Conservation (phyloP, 2,329 filamentous ascomycete species). For the Aspergillus eucalypticola region DNA sequence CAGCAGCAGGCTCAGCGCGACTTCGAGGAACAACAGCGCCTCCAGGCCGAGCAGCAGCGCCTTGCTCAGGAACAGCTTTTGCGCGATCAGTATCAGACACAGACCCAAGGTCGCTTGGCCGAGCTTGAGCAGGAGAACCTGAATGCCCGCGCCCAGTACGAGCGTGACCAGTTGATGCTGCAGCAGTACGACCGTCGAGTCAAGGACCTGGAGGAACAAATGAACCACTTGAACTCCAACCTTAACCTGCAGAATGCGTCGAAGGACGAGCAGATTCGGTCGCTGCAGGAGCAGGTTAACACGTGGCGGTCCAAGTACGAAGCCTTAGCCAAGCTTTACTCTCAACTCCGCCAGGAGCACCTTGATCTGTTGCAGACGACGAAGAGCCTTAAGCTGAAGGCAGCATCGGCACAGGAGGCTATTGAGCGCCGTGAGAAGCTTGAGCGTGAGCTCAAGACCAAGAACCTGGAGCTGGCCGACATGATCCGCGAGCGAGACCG, state of each 20-base stretch:
- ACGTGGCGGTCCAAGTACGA: constrained; percentile 98
- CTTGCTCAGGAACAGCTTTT: constrained; percentile 87
- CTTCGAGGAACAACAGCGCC: constrained; percentile 94
- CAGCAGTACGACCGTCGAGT: constrained; percentile 95
- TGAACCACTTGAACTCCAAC: constrained; percentile 77
- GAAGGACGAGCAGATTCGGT: constrained; percentile 90
- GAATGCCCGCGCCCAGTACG: constrained; percentile 90
- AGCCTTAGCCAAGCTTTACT: constrained; percentile 93
- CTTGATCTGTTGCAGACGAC: constrained; percentile 93
- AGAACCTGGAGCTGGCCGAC: constrained; percentile 96
- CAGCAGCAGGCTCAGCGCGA: constrained; percentile 84
- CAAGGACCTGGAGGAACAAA: constrained; percentile 86
- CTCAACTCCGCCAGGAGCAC: constrained; percentile 91
- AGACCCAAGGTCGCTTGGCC: constrained; percentile 92
- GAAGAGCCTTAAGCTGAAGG: constrained; percentile 93
- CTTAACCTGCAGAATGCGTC: constrained; percentile 81
- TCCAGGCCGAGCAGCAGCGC: constrained; percentile 83
- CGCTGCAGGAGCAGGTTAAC: constrained; percentile 94
- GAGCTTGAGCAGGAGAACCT: constrained; percentile 95
- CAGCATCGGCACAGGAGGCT: constrained; percentile 93
- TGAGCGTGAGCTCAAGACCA: constrained; percentile 96
- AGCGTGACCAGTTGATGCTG: constrained; percentile 94
- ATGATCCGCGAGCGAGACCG: constrained; percentile 98
- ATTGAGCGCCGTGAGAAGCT: constrained; percentile 93
- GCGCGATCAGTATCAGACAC: constrained; percentile 84